Evolutionary conservation across 164 flowering plant species (phyloP), one percentile per base, ranked within the genome.

Genomic region (Pachysandra terminalis): DNA sequence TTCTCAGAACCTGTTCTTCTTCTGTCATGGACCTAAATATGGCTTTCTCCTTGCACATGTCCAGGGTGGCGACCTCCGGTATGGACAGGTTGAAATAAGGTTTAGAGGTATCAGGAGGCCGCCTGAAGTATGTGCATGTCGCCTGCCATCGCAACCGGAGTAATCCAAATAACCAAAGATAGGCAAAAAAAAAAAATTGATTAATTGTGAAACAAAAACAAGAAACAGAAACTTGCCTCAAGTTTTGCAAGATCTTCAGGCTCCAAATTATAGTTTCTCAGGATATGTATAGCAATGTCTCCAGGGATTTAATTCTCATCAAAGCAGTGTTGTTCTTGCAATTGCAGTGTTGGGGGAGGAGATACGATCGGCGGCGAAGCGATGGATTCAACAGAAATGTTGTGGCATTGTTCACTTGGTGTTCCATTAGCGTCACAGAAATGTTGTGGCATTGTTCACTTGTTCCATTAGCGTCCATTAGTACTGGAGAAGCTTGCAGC

Each of bases 391-490:
- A 89, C 98, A 26, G 86, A 80, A 61, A 90, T 84, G 87, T 84
- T 87, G 70, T 77, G 90, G 79, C 74, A 82, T 69, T 84, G 97
- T 22, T 92, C 69, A 32, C 85, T 77, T 27, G 88, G 80, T 60
- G 93, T 82, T 74, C 86, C 90, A 75, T 94, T 89, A 37, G 90
- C 67, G n/a, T n/a, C n/a, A n/a, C n/a, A n/a, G n/a, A n/a, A n/a
- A n/a, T n/a, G n/a, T n/a, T n/a, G n/a, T n/a, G n/a, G n/a, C n/a
- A n/a, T n/a, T n/a, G n/a, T n/a, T n/a, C n/a, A n/a, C n/a, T n/a
- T n/a, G n/a, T n/a, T n/a, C n/a, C n/a, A n/a, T 97, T 84, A 81
- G 96, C 93, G 67, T 90, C 99, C 99, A 96, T 96, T 86, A 93
- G 93, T 93, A 86, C 95, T 80, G 88, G 86, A 48, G 65, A n/a